Percentiles rank a stretch among this genome's conserved stretches.
These are phyloP conservation scores for Aphanocladium album DNA, from an alignment of 2,329 filamentous ascomycete genomes.

Conservation along the genomic window DNA sequence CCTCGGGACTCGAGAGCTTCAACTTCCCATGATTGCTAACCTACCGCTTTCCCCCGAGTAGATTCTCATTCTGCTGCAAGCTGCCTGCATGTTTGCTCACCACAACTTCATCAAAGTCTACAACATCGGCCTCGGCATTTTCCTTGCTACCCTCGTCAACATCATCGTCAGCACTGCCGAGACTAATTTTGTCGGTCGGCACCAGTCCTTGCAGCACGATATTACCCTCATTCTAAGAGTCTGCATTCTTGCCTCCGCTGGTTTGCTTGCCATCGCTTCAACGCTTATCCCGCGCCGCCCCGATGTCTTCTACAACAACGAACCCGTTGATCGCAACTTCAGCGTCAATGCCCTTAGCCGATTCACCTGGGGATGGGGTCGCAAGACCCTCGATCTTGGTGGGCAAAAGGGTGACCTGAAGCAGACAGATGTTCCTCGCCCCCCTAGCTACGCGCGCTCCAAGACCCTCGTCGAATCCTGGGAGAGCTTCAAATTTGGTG, in stretches of 20 bases:
- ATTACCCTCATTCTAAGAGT: conserved; percentile 41
- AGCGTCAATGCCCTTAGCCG: conserved; percentile 56
- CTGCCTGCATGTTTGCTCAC: conserved; percentile 42
- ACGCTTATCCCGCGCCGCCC: conserved; percentile 62
- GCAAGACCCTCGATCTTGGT: conserved; percentile 49
- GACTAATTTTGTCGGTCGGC: conserved; percentile 31
- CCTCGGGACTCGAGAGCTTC: background rate
- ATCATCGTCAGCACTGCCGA: conserved; percentile 41
- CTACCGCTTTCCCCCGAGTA: conserved; percentile 21
- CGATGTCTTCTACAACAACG: conserved; percentile 55
- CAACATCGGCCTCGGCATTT: conserved; percentile 47
- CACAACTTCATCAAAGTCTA: conserved; percentile 49
- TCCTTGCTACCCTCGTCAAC: conserved; percentile 43
- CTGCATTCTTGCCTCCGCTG: conserved; percentile 38
- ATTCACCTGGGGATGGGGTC: conserved; percentile 63
- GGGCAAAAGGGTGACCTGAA: conserved; percentile 55
- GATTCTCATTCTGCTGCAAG: conserved; percentile 49
- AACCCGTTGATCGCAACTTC: conserved; percentile 58
- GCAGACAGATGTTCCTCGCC: conserved; percentile 55
- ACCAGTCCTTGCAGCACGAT: conserved; percentile 29
- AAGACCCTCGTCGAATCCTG: conserved; percentile 46
- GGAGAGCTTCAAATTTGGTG: conserved; percentile 40
- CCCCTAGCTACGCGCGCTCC: conserved; percentile 51
- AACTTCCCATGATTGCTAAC: background rate
- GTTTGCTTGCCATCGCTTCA: conserved; percentile 44